A percentile compares a stretch with the other conserved stretches of the same genome.
Conservation (phyloP, 352 stramenopile genomes). For the Achlya hypogyna region DNA sequence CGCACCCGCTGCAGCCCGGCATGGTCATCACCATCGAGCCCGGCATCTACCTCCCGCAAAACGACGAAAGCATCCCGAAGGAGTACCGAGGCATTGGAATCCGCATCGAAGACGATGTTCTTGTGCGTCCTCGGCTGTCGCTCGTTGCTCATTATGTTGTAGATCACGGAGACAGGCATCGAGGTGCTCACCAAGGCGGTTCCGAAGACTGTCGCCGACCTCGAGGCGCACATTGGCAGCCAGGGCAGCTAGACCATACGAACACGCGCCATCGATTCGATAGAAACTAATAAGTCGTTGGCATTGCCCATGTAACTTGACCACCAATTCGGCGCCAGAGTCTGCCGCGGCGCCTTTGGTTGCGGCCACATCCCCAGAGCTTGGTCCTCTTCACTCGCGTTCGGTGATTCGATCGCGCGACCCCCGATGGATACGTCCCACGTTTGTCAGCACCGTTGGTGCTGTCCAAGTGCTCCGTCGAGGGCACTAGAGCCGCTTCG, state of each 20-base stretch:
- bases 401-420: no score
- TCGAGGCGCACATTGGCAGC: slow-evolving; percentile 36
- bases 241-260: background rate
- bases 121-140: slow-evolving; percentile 33
- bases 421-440: no score
- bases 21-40: slow-evolving; percentile 82
- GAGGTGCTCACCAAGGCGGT: slow-evolving; percentile 60
- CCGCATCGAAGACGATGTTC: slow-evolving; percentile 79
- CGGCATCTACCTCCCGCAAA: slow-evolving; percentile 74
- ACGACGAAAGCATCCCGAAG: slow-evolving; percentile 45
- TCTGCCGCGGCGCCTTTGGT: no score
- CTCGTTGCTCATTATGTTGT: background rate
- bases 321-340: no score
- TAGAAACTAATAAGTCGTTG: no score
- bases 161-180: slow-evolving; percentile 70
- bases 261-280: background rate
- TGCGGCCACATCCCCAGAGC: no score
- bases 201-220: slow-evolving; percentile 59
- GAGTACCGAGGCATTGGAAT: slow-evolving; percentile 79
- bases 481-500: no score
- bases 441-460: background rate
- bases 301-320: no score
- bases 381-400: no score
- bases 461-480: background rate
- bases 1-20: slow-evolving; percentile 41